Base-by-base conservation (phyloP, 371 early-diverging fungal genomes). In the Circinella umbellata region DNA sequence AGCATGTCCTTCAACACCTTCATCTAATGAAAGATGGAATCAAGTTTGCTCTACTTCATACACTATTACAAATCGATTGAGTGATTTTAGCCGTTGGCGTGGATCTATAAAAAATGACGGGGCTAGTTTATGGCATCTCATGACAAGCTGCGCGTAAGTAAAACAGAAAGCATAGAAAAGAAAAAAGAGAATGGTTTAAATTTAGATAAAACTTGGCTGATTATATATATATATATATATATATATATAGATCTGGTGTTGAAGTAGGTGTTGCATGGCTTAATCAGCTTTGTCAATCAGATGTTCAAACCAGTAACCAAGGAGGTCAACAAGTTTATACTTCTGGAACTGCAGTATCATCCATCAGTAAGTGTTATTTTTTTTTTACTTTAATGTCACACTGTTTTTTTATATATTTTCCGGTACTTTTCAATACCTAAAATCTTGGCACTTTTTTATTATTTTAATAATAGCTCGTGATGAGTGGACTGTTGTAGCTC, bases 251-350 rank as follows among this genome's bases (percentile, higher is more conserved):
- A 53, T 83, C 95, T 5, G 96, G 95, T 51, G 77, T 92, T 4
- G 91, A 95, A 68, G 95, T 98, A 3, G 98, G 98, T 8, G 85
- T 98, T 63, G 98, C 98, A 47, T 98, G 98, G 98, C 77, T 95
- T 35, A 85, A 87, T n/a, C 87, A 89, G 5, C 68, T 96, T 27
- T 97, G 98, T 73, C 77, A 82, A 18, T 76, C 77, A 14, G 51
- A 51, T 8, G 51, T 15, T 13, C 4, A 5, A 51, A 66, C 89
- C 11, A 75, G 71, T 55, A 10, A 63, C 4, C 88, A 92, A 64
- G 39, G 27, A 36, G n/a, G 84, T 27, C 75, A 74, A n/a, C 73
- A 69, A 11, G 83, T 89, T 63, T 88, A 73, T 74, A 90, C 91
- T 4, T 90, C 95, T 1, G 97, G 98, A 14, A 90, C 95, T 9